Percentiles rank a stretch among this genome's conserved stretches.
phyloP scores from a whole-genome alignment of 108 stramenopile genomes.

The Cyclotella choctawhatcheeana region DNA sequence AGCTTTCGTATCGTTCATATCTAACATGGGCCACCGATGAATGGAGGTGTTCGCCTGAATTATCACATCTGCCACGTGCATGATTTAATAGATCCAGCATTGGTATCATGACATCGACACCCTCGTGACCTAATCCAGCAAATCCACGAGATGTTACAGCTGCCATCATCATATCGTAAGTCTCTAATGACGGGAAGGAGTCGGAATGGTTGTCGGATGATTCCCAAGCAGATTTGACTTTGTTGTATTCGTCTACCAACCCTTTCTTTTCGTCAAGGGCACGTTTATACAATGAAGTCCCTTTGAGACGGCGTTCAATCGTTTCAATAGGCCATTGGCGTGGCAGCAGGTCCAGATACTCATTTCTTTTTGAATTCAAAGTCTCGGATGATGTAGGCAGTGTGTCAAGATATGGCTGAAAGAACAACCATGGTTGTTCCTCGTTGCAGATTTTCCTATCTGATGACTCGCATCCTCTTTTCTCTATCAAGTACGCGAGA shows the following conservation, averaged over 20 bases:
- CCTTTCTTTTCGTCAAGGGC: slow-evolving; percentile 45
- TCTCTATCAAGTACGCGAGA: slow-evolving; percentile 40
- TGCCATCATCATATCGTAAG: slow-evolving; percentile 67
- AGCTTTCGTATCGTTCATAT: slow-evolving; percentile 25
- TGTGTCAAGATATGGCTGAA: slow-evolving; percentile 47
- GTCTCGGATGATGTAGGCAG: slow-evolving; percentile 19
- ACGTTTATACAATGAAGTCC: slow-evolving; percentile 59
- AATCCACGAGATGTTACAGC: slow-evolving; percentile 78
- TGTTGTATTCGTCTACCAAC: slow-evolving; percentile 51
- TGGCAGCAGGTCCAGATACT: slow-evolving; percentile 43
- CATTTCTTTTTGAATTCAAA: background rate
- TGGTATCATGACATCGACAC: slow-evolving; percentile 67
- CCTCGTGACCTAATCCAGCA: slow-evolving; percentile 52
- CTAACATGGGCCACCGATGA: background rate
- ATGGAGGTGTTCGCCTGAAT: background rate
- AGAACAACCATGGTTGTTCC: slow-evolving; percentile 10
- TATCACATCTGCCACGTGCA: slow-evolving; percentile 49
- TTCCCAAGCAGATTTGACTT: slow-evolving; percentile 37
- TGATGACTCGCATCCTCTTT: slow-evolving; percentile 2
- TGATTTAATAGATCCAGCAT: slow-evolving; percentile 85
- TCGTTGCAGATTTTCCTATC: background rate
- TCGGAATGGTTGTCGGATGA: background rate
- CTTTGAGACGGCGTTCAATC: slow-evolving; percentile 44
- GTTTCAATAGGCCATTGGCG: slow-evolving; percentile 60
- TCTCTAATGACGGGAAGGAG: slow-evolving; percentile 62